These are phyloP conservation scores for Neopestalotiopsis sp. DNA, from an alignment of 2,329 filamentous ascomycete genomes.

Conservation along the genomic window DNA sequence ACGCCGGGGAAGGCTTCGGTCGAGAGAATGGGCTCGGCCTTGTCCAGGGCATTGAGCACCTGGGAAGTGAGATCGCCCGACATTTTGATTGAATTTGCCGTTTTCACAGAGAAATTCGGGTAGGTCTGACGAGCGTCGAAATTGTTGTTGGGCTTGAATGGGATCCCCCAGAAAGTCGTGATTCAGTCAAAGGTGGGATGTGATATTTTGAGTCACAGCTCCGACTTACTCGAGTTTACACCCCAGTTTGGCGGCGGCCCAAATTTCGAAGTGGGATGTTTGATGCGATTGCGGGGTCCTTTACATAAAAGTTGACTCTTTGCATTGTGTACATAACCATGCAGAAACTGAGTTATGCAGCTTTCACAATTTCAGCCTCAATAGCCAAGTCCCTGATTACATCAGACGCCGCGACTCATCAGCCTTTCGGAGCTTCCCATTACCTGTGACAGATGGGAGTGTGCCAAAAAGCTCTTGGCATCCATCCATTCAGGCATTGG, in stretches of 20 bases:
- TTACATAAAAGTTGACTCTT: not conserved
- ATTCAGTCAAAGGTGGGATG: not conserved
- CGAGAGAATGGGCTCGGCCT: slow-evolving; percentile 70
- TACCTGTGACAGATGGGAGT: not conserved
- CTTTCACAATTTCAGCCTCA: not conserved
- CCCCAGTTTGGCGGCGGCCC: not conserved
- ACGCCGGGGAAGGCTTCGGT: slow-evolving; percentile 71
- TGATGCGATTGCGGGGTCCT: slow-evolving; percentile 13
- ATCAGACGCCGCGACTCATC: not conserved
- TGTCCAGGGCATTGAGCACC: slow-evolving; percentile 70
- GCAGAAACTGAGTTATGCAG: not conserved
- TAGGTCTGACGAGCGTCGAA: not conserved
- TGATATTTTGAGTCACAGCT: slow-evolving; percentile 18
- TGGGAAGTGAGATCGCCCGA: slow-evolving; percentile 66
- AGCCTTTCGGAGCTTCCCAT: not conserved
- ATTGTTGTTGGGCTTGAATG: slow-evolving; percentile 7
- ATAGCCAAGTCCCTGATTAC: not conserved
- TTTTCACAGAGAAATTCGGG: not conserved
- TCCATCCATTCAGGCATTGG: not conserved
- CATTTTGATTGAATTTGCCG: slow-evolving; percentile 42
- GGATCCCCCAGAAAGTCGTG: slow-evolving; percentile 3
- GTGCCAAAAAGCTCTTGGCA: slow-evolving; percentile 6
- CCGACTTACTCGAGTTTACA: not conserved
- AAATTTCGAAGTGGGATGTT: slow-evolving; percentile 19
- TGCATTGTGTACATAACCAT: not conserved